Base-by-base conservation (phyloP, 495 filamentous ascomycete species). In the Penicillium cataractarum region DNA sequence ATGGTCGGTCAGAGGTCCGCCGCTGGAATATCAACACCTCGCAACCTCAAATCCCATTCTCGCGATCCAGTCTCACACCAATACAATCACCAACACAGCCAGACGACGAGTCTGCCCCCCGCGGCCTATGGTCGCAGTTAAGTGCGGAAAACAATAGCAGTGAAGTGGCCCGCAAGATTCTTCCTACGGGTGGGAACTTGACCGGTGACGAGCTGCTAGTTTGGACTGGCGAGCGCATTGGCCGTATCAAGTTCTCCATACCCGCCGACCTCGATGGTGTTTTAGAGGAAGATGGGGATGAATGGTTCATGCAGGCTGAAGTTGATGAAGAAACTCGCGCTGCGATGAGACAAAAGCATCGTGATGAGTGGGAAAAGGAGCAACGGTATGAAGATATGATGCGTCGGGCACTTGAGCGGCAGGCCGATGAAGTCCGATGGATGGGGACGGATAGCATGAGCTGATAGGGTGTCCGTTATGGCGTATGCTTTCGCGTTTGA, bases 381-480 rank as follows among this genome's bases (percentile, higher is more conserved):
- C 73, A 75, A 63, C 81, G 81, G 66, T 93, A 93, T 75, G 78
- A 77, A 32, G 78, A 83, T 51, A 84, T 76, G 64, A 93, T 97
- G 90, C 83, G 91, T 56, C 78, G 82, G 55, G 91, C 90, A 12
- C 74, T 97, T 59, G 85, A 91, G 76, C 81, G 82, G 70, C 92
- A 96, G 74, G 92, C 92, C 17, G 87, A 93, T 76, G 92, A 95
- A 69, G 90, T 90, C 61, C 80, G 90, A 62, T 92, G 90, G 75
- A 84, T 93, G 70, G 83, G 85, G 57, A 87, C 88, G 35, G 81
- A 93, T 56, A 89, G 90, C 13, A 65, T 89, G 65, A 72, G 68
- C 29, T 72, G 56, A 67, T n/a, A n/a, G n/a, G n/a, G n/a, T n/a
- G n/a, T n/a, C n/a, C n/a, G n/a, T n/a, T n/a, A n/a, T n/a, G n/a